These are phyloP conservation scores for Fraxinus latifolia DNA, from an alignment of 305 asterid genomes.

Conservation along the genomic window DNA sequence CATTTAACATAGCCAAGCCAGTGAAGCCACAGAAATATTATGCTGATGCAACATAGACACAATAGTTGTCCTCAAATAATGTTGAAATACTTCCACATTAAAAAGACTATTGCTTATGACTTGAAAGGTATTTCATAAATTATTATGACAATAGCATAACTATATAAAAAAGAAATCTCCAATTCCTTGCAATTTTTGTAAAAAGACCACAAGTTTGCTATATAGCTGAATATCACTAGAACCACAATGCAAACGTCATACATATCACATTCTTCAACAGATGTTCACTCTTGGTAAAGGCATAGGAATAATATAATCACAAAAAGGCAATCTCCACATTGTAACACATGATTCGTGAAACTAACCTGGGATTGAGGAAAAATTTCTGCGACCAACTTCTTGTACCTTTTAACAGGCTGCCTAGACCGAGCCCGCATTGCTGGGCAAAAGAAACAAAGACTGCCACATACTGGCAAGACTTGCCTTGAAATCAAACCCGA, in stretches of 20 bases:
- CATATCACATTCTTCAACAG: neutral
- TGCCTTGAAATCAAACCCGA: slow-evolving; percentile 96
- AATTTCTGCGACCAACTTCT: slow-evolving; percentile 92
- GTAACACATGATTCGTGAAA: slow-evolving; percentile 17
- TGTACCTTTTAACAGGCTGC: slow-evolving; percentile 99
- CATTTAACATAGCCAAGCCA: slow-evolving; percentile 14
- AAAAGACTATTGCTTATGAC: neutral
- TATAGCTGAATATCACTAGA: neutral
- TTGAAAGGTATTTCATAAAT: neutral
- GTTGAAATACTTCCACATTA: neutral
- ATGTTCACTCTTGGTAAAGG: neutral
- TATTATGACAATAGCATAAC: neutral
- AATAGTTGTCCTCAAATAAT: neutral
- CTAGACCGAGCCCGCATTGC: slow-evolving; percentile 89
- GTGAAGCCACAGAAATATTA: slow-evolving; percentile 2
- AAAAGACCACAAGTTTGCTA: slow-evolving; percentile 8
- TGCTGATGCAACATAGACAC: neutral
- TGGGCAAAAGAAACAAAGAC: slow-evolving; percentile 95
- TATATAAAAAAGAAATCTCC: neutral
- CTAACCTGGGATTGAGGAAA: slow-evolving; percentile 87
- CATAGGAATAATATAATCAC: neutral
- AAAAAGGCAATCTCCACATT: neutral
- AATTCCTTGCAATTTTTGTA: neutral
- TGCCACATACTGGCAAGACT: slow-evolving; percentile 94
- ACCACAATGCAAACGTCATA: neutral